phyloP scores from a whole-genome alignment of 2,329 filamentous ascomycete species.

The Trichoderma koningiopsis region DNA sequence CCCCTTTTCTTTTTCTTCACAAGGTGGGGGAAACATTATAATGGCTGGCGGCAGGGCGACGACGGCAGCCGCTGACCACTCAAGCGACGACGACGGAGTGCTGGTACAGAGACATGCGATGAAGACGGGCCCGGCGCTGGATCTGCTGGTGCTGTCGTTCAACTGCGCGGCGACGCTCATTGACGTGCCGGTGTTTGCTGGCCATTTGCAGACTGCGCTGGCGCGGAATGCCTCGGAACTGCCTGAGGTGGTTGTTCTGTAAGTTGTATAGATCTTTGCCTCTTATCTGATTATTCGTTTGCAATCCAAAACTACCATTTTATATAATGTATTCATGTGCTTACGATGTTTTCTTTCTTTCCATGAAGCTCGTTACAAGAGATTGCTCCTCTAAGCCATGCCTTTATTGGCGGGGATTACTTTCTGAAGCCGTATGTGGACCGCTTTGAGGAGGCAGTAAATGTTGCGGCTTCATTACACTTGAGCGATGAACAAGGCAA shows the following conservation, averaged over 20 bases:
- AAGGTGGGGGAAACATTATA: background rate
- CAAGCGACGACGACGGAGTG: conserved; percentile 17
- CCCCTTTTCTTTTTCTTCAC: background rate
- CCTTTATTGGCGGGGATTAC: conserved; percentile 77
- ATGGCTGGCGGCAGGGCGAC: conserved; percentile 17
- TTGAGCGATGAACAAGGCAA: conserved; percentile 30
- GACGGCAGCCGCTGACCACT: background rate
- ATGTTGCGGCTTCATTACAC: conserved; percentile 60
- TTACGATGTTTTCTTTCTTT: background rate
- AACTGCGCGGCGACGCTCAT: conserved; percentile 80
- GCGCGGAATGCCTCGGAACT: conserved; percentile 49
- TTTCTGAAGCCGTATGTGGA: conserved; percentile 76
- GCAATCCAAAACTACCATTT: background rate
- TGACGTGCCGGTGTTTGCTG: conserved; percentile 68
- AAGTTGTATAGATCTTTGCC: conserved; percentile 37
- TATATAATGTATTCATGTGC: background rate
- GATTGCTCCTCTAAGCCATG: conserved; percentile 78
- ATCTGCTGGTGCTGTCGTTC: conserved; percentile 81
- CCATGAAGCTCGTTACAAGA: conserved; percentile 76
- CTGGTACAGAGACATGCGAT: background rate
- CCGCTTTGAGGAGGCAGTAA: conserved; percentile 70
- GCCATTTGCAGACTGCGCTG: conserved; percentile 67
- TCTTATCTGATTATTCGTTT: background rate
- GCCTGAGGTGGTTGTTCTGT: conserved; percentile 61
- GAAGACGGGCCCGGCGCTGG: conserved; percentile 55